Base-by-base conservation (phyloP, 441 rosid species). In the Erysimum cheiri region DNA sequence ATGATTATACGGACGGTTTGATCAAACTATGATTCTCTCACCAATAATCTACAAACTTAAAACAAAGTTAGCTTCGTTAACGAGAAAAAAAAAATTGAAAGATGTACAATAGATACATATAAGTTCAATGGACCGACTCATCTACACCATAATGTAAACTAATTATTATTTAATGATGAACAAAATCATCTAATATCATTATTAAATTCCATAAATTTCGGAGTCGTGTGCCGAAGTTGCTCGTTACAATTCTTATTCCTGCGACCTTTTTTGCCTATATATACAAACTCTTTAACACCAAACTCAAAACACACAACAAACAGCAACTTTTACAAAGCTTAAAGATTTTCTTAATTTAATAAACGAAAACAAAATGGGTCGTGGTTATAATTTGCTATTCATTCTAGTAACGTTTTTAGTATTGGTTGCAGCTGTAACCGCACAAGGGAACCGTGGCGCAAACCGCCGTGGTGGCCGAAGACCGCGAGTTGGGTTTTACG, bases 271-370 rank as follows among this genome's bases (percentile, higher is more conserved):
- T 53, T 13, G 40, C 63, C 68, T 74, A 60, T 67, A 67, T 33
- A 74, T 53, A 74, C 69, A 28, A 35, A 67, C 58, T 28, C 47
- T 50, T 35, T 13, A 60, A 44, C 64, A 60, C 62, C 64, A 74
- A 60, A 43, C 57, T 74, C 73, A 74, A 60, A 74, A 60, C 73
- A 67, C 62, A 67, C 69, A 67, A 26, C 60, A 66, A 46, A 57
- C 24, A 66, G 24, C 64, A 73, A 67, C 55, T 35, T 24, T 17
- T 11, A 49, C 13, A 67, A 67, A 41, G 10, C 62, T 40, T 24
- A 49, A 59, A 67, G 0, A 67, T 2, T 66, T 64, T 57, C 71
- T 48, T 59, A 66, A 59, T 3, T 31, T 11, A 59, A 17, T 17
- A 41, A 33, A 33, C 33, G 37, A 49, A 60, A 50, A 35, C 22